Percentiles rank a stretch among this genome's conserved stretches.
These are phyloP conservation scores for Physcomitrellopsis africana DNA, from an alignment of 225 moss, liverwort and hornwort species.

Conservation along the genomic window DNA sequence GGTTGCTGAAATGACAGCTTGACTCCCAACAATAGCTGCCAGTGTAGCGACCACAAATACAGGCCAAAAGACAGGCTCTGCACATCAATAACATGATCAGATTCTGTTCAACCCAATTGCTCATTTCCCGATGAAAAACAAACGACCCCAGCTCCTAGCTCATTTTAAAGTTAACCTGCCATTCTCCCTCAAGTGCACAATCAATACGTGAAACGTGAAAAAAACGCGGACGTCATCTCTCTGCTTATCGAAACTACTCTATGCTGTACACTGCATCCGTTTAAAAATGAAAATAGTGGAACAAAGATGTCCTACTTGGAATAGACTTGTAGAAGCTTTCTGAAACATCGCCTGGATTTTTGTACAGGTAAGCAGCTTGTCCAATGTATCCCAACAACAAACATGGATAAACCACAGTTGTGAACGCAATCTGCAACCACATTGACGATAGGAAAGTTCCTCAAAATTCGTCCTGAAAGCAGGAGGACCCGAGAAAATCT, in stretches of 20 bases:
- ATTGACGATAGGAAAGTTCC: background rate
- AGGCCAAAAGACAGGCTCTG: conserved; percentile 80
- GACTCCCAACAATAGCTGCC: conserved; percentile 86
- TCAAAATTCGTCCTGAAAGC: background rate
- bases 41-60: conserved; percentile 83
- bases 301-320: conserved; percentile 60
- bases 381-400: conserved; percentile 80
- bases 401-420: conserved; percentile 75
- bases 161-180: background rate
- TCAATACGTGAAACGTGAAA: background rate
- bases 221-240: background rate
- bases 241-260: background rate
- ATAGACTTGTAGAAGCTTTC: conserved; percentile 75
- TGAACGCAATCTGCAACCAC: conserved; percentile 79
- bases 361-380: conserved; percentile 81
- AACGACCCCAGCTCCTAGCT: background rate
- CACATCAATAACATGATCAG: conserved; percentile 7
- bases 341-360: conserved; percentile 47
- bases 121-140: background rate
- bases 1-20: conserved; percentile 88
- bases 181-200: background rate
- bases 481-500: background rate
- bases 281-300: background rate
- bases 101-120: conserved; percentile 2
- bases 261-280: background rate